These are phyloP conservation scores for Diaporthe sp. DNA, from an alignment of 2,329 filamentous ascomycete genomes.

Conservation along the genomic window DNA sequence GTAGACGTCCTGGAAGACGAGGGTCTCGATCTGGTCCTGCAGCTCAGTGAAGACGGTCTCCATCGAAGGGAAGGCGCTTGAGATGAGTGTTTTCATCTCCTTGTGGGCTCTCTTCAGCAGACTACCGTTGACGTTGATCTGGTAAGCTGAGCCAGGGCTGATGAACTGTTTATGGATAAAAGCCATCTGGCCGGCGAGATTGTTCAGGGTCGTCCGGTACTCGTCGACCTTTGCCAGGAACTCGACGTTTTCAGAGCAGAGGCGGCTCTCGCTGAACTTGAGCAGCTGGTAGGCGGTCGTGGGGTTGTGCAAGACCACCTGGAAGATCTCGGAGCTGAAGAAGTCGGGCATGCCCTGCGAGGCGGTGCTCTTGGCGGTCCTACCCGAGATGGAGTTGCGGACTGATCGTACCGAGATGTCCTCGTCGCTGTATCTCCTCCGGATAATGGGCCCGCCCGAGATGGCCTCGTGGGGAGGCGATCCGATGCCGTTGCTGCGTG, in stretches of 20 bases:
- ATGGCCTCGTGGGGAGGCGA: neutral
- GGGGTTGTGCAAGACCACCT: conserved; percentile 53
- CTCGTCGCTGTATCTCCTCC: conserved; percentile 27
- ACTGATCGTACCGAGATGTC: conserved; percentile 20
- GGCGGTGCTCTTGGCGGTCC: conserved; percentile 26
- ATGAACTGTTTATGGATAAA: conserved; percentile 45
- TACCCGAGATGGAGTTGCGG: conserved; percentile 18
- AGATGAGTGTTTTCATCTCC: conserved; percentile 42
- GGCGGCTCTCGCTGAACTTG: conserved; percentile 51
- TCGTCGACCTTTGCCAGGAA: conserved; percentile 60
- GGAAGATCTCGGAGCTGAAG: conserved; percentile 53
- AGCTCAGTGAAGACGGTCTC: conserved; percentile 53
- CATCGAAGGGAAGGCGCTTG: conserved; percentile 48
- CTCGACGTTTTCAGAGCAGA: conserved; percentile 56
- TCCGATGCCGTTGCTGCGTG: neutral
- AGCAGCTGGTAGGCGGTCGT: conserved; percentile 54
- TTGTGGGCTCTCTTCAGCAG: conserved; percentile 43
- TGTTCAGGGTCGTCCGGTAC: conserved; percentile 54
- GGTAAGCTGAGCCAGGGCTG: conserved; percentile 32
- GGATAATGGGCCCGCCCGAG: conserved; percentile 15
- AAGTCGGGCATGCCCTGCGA: conserved; percentile 48
- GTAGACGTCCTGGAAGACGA: conserved; percentile 56
- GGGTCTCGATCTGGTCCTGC: conserved; percentile 51
- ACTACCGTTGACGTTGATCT: conserved; percentile 43
- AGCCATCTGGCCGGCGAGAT: conserved; percentile 51